Evolutionary conservation across 208 protist species (phyloP).

Genomic region (Crithidia bombi): DNA sequence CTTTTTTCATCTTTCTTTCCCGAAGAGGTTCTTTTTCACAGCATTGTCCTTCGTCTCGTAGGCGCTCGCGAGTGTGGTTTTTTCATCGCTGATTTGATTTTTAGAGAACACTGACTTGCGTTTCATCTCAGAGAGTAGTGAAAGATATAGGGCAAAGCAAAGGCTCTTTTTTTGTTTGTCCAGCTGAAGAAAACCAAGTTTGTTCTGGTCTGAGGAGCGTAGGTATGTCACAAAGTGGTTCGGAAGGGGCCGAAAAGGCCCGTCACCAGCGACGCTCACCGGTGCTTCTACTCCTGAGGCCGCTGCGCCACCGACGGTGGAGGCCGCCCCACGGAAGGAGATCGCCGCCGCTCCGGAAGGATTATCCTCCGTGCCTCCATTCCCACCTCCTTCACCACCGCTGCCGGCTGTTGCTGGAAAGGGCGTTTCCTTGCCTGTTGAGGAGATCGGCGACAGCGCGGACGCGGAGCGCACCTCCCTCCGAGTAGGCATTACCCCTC

Average conservation of each 20-base stretch:
- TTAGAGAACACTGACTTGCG: too few species aligned
- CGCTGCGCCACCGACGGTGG: not conserved
- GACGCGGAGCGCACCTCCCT: not conserved
- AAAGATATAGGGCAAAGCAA: too few species aligned
- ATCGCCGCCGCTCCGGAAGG: not conserved
- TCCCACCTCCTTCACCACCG: not conserved
- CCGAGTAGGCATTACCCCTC: constrained; percentile 5
- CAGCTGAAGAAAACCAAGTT: too few species aligned
- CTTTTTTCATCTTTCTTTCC: too few species aligned
- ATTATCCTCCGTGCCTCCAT: too few species aligned
- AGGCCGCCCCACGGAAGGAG: not conserved
- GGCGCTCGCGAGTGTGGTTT: too few species aligned
- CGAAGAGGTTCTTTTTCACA: too few species aligned
- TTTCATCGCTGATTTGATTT: too few species aligned
- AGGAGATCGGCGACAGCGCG: not conserved
- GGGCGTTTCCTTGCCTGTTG: not conserved
- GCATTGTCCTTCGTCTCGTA: too few species aligned
- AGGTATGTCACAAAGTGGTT: not conserved
- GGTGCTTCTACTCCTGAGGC: not conserved
- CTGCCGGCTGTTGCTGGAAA: not conserved
- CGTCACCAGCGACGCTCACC: not conserved
- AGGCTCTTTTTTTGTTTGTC: too few species aligned
- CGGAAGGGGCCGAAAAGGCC: not conserved
- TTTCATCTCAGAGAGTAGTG: too few species aligned
- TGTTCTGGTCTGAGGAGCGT: not conserved